Base-by-base conservation (phyloP, 2,329 filamentous ascomycete species). In the Nemania sp. region DNA sequence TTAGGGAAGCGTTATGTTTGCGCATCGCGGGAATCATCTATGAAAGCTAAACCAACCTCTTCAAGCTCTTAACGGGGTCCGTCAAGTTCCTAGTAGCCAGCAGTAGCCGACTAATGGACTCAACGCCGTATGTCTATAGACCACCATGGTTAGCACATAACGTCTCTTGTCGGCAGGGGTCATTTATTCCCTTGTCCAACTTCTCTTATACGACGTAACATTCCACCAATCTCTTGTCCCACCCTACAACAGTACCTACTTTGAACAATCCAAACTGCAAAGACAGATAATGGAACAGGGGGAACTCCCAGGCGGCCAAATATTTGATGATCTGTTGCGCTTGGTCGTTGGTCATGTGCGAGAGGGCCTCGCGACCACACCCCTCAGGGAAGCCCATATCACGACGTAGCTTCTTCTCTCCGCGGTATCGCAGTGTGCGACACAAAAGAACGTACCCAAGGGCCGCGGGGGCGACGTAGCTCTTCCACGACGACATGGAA, bases 231-330 rank as follows among this genome's bases (percentile, higher is more conserved):
- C 5, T 15, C 10, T 29, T 20, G 7, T 3, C 49, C 22, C 24
- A 41, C 15, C 8, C 35, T 15, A 7, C 18, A 24, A 43, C 13
- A 15, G 4, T 13, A 15, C 52, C 20, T 3, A 79, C 77, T 74
- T 78, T 79, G 65, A 79, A 79, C 8, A 79, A 47, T 1, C 72
- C 77, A 66, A 79, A 78, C 56, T 79, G 67, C 62, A 78, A 57
- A 18, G 72, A 62, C 55, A 74, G n/a, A 20, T 72, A 62, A 20
- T 73, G 69, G 18, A 76, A 70, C n/a, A 70, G 66, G 1, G 77
- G 77, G 15, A 78, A 74, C 64, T 79, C 77, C 58, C 72, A 74
- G 8, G 43, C 20, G 5, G 60, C 49, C 1, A 78, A 52, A 26
- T 73, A 73, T 2, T 68, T 60, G 56, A 79, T 73, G 51, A 79